phyloP scores from a whole-genome alignment of 2,329 filamentous ascomycete genomes.

The Claviceps sp. region DNA sequence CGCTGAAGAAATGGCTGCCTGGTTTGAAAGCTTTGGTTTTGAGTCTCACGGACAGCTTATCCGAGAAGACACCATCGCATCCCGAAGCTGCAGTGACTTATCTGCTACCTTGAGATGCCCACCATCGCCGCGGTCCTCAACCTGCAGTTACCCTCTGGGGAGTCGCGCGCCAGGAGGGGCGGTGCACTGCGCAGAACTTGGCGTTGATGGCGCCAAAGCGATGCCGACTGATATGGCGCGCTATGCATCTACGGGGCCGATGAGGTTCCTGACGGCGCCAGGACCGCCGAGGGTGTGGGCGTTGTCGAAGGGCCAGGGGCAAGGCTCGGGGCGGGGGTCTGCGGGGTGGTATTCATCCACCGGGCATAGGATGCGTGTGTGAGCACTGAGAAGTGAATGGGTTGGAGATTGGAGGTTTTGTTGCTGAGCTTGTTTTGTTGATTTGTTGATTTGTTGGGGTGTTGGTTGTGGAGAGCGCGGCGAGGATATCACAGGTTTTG shows the following conservation, averaged over 20 bases:
- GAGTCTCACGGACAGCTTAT: constrained; percentile 28
- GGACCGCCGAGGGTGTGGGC: constrained; percentile 23
- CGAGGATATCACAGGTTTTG: no score
- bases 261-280: constrained; percentile 19
- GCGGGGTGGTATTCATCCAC: neutral
- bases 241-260: neutral
- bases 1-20: constrained; percentile 30
- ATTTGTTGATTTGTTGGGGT: no score
- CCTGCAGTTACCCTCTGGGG: neutral
- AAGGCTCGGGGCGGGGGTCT: constrained; percentile 13
- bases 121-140: constrained; percentile 11
- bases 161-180: no score
- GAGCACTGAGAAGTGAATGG: neutral
- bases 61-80: constrained; percentile 9
- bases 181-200: no score
- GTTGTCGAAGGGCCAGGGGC: constrained; percentile 17
- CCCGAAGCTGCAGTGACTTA: neutral
- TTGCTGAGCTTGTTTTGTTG: no score
- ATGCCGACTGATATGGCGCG: no score
- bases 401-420: no score
- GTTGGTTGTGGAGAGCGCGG: no score
- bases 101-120: neutral
- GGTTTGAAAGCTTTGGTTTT: constrained; percentile 40
- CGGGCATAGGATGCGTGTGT: neutral
- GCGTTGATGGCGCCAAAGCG: no score